These are phyloP conservation scores for Morella rubra DNA, from an alignment of 306 rosid species.

Conservation along the genomic window DNA sequence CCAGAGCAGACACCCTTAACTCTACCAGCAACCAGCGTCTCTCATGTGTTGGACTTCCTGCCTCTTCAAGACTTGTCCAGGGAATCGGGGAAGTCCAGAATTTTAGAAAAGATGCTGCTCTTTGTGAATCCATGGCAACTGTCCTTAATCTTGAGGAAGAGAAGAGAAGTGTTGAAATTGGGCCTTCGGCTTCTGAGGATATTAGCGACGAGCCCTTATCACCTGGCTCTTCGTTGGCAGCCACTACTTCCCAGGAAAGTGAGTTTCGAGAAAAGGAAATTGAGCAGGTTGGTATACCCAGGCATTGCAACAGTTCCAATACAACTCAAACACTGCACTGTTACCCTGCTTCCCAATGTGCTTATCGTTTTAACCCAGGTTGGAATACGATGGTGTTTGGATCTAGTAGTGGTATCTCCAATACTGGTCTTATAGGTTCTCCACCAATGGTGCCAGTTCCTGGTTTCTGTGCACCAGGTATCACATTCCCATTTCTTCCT, in stretches of 20 bases:
- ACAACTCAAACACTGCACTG: conserved; percentile 38
- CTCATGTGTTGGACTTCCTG: conserved; percentile 20
- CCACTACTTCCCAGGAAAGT: conserved; percentile 29
- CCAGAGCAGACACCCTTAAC: conserved; percentile 27
- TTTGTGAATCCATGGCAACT: conserved; percentile 44
- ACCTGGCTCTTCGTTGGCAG: conserved; percentile 31
- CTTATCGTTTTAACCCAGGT: conserved; percentile 46
- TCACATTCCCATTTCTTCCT: conserved; percentile 37
- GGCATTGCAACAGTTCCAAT: conserved; percentile 20
- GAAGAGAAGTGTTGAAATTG: conserved; percentile 24
- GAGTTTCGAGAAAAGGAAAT: conserved; percentile 28
- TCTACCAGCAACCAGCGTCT: conserved; percentile 11
- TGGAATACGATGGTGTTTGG: conserved; percentile 44
- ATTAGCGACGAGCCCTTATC: conserved; percentile 33
- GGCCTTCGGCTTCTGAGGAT: conserved; percentile 30
- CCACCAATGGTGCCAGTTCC: conserved; percentile 43
- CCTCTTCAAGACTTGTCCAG: conserved; percentile 17
- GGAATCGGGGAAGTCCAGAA: conserved; percentile 21
- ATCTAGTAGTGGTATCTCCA: conserved; percentile 21
- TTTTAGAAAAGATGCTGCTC: conserved; percentile 37
- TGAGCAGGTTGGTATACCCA: conserved; percentile 29
- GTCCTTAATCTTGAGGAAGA: conserved; percentile 40
- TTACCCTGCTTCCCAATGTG: conserved; percentile 48
- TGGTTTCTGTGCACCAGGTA: conserved; percentile 35
- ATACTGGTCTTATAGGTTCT: conserved; percentile 29